These are phyloP conservation scores for Megacollybia platyphylla DNA, from an alignment of 1,284 basidiomycete genomes.

Conservation along the genomic window DNA sequence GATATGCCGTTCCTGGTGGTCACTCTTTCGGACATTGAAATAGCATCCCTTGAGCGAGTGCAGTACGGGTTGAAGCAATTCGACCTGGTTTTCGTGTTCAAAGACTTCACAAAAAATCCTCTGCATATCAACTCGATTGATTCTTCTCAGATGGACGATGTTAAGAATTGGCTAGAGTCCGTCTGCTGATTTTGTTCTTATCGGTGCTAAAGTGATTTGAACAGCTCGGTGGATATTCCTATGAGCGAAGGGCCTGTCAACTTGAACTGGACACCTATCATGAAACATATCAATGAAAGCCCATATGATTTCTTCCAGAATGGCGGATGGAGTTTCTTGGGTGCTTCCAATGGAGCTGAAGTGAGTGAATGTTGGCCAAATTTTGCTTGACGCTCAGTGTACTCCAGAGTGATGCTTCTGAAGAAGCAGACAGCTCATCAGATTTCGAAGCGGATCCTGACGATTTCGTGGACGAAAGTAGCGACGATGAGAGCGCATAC, in stretches of 20 bases:
- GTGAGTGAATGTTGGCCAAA: conserved; percentile 18
- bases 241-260: conserved; percentile 96
- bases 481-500: conserved; percentile 43
- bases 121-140: conserved; percentile 95
- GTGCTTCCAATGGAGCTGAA: conserved; percentile 61
- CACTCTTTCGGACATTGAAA: conserved; percentile 90
- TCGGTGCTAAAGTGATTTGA: not conserved
- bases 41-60: conserved; percentile 94
- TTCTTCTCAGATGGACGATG: conserved; percentile 82
- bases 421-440: conserved; percentile 64
- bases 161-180: conserved; percentile 97
- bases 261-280: conserved; percentile 95
- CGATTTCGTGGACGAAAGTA: conserved; percentile 36
- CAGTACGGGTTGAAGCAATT: conserved; percentile 97
- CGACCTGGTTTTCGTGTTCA: conserved; percentile 93
- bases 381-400: conserved; percentile 4
- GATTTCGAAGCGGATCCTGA: conserved; percentile 66
- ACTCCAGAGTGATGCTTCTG: conserved; percentile 51
- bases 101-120: conserved; percentile 87
- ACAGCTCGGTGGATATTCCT: conserved; percentile 89
- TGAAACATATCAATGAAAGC: conserved; percentile 94
- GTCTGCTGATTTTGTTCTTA: conserved; percentile 18
- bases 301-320: conserved; percentile 94
- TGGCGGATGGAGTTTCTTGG: conserved; percentile 92
- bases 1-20: conserved; percentile 96